phyloP scores from a whole-genome alignment of 192 early-diverging fungal species.

The Lobosporangium transversale region DNA sequence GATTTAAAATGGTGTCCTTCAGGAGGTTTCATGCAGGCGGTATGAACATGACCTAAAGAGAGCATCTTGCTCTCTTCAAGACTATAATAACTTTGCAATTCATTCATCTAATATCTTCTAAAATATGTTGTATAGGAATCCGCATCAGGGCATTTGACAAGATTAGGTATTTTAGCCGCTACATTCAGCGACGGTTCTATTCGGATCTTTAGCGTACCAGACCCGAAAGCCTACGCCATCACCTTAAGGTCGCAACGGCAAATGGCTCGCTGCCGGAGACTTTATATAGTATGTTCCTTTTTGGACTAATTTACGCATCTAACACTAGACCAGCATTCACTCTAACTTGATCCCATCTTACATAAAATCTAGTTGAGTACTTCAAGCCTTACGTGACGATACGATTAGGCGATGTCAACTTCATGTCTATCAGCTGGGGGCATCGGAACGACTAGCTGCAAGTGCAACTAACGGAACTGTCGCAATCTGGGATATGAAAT shows the following conservation, averaged over 20 bases:
- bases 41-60: not conserved
- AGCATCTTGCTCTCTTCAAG: not conserved
- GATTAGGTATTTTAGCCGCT: slow-evolving; percentile 35
- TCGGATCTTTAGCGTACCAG: slow-evolving; percentile 35
- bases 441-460: slow-evolving; percentile 25
- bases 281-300: slow-evolving; percentile 22
- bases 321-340: not conserved
- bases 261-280: slow-evolving; percentile 3
- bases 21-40: slow-evolving; percentile 31
- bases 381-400: slow-evolving; percentile 33
- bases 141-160: not conserved
- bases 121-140: not conserved
- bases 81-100: not conserved
- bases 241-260: not conserved
- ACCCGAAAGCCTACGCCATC: slow-evolving; percentile 6
- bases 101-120: not conserved
- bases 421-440: slow-evolving; percentile 47
- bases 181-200: slow-evolving; percentile 35
- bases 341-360: not conserved
- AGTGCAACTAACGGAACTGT: slow-evolving; percentile 31
- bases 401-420: slow-evolving; percentile 38
- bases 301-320: not conserved
- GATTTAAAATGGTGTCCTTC: slow-evolving; percentile 50
- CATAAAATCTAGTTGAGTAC: slow-evolving; percentile 10
- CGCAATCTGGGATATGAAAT: slow-evolving; percentile 38